A percentile compares a stretch with the other conserved stretches of the same genome.
Conservation (phyloP, 495 filamentous ascomycete genomes). For the Podospora didyma region DNA sequence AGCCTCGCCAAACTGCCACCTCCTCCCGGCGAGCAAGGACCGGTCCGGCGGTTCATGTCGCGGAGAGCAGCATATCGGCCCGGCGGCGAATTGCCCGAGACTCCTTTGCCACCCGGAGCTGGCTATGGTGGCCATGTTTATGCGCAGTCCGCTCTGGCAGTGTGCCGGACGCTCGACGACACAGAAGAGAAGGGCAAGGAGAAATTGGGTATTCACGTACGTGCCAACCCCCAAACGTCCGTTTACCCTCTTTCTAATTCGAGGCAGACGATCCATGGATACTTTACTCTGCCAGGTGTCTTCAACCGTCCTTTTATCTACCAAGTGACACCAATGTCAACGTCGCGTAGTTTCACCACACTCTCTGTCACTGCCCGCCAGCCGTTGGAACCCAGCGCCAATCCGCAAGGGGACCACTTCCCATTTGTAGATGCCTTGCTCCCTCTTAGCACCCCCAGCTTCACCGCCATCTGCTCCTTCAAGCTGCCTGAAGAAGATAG, state of each 20-base stretch:
- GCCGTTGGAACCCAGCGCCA: conserved; percentile 32
- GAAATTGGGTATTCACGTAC: conserved; percentile 56
- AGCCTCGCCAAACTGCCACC: conserved; percentile 27
- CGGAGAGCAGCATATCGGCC: conserved; percentile 28
- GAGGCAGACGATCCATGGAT: conserved; percentile 59
- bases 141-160: conserved; percentile 60
- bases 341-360: conserved; percentile 55
- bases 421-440: conserved; percentile 30
- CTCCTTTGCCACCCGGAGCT: conserved; percentile 14
- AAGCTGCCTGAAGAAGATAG: conserved; percentile 39
- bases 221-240: conserved; percentile 13
- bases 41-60: conserved; percentile 35
- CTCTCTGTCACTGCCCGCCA: conserved; percentile 56
- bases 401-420: conserved; percentile 27
- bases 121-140: conserved; percentile 68
- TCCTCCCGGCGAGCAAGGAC: not conserved
- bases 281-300: conserved; percentile 57
- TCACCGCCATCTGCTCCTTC: conserved; percentile 60
- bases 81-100: conserved; percentile 1
- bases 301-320: conserved; percentile 58
- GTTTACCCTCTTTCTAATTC: not conserved
- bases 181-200: conserved; percentile 30
- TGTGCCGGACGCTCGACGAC: conserved; percentile 44
- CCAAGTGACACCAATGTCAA: conserved; percentile 48
- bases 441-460: conserved; percentile 48